A percentile compares a stretch with the other conserved stretches of the same genome.
These are phyloP conservation scores for Pisolithus marmoratus DNA, from an alignment of 768 basidiomycete species.

Conservation along the genomic window DNA sequence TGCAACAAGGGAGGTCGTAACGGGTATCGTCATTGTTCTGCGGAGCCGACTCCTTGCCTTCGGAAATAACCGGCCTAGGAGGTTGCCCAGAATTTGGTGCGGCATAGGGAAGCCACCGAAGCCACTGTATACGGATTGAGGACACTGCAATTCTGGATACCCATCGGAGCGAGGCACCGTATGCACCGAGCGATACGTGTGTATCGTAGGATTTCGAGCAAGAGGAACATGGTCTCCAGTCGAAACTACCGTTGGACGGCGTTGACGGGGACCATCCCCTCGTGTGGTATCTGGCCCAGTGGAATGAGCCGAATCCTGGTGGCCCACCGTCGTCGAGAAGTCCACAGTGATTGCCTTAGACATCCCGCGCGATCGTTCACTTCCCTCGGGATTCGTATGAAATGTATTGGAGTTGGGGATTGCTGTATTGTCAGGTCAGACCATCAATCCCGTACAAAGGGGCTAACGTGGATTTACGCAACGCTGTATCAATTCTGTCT, in stretches of 20 bases:
- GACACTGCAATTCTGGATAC: constrained; percentile 8
- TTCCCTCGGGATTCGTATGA: constrained; percentile 2
- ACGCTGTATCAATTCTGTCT: not conserved
- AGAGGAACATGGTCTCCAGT: constrained; percentile 10
- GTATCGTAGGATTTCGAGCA: constrained; percentile 11
- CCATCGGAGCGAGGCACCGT: constrained; percentile 13
- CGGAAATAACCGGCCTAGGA: constrained; percentile 61
- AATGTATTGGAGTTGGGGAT: not conserved
- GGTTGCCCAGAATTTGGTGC: constrained; percentile 41
- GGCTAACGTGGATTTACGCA: not conserved
- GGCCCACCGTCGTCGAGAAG: constrained; percentile 38
- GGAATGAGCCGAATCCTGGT: constrained; percentile 19
- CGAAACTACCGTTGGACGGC: constrained; percentile 6
- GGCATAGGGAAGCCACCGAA: constrained; percentile 79
- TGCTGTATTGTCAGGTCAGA: constrained; percentile 5
- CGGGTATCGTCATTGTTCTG: constrained; percentile 71
- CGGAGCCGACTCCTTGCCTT: constrained; percentile 49
- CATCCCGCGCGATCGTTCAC: constrained; percentile 14
- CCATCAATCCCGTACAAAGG: not conserved
- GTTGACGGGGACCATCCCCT: constrained; percentile 10
- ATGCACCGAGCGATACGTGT: constrained; percentile 3
- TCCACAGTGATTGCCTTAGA: constrained; percentile 46
- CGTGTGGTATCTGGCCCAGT: not conserved
- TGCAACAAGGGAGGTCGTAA: constrained; percentile 44
- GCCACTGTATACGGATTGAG: constrained; percentile 35